Evolutionary conservation across 306 rosid genomes (phyloP).

Genomic region (Abrus pulchellus): DNA sequence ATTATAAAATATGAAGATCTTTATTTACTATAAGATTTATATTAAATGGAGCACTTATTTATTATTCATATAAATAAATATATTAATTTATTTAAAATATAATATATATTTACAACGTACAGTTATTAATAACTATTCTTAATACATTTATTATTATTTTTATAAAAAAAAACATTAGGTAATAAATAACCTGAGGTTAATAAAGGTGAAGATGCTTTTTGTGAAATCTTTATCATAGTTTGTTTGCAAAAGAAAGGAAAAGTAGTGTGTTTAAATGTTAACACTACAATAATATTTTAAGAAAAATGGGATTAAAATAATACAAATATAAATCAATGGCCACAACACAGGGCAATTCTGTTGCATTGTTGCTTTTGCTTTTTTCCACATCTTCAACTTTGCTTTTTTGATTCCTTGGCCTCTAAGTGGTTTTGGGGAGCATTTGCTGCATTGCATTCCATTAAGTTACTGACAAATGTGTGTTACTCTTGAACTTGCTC

Average conservation of each 20-base stretch:
- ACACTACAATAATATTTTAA: not conserved
- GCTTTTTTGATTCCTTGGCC: constrained; percentile 49
- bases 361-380: constrained; percentile 53
- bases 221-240: no score
- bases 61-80: no score
- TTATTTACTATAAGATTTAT: no score
- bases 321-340: constrained; percentile 34
- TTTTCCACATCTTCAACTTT: constrained; percentile 57
- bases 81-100: no score
- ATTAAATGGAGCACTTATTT: no score
- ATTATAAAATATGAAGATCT: not conserved
- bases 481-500: constrained; percentile 41
- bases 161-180: no score
- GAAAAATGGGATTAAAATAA: constrained; percentile 24
- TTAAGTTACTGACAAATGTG: constrained; percentile 45
- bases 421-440: constrained; percentile 38
- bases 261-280: not conserved
- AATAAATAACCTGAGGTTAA: constrained; percentile 35
- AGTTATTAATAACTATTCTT: no score
- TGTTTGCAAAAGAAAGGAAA: no score
- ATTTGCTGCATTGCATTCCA: constrained; percentile 50
- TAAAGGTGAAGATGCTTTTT: constrained; percentile 54
- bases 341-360: constrained; percentile 45
- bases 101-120: no score
- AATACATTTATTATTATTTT: no score